Evolutionary conservation across 1,284 basidiomycete genomes (phyloP).

Genomic region (Cutaneotrichosporon cutaneum): DNA sequence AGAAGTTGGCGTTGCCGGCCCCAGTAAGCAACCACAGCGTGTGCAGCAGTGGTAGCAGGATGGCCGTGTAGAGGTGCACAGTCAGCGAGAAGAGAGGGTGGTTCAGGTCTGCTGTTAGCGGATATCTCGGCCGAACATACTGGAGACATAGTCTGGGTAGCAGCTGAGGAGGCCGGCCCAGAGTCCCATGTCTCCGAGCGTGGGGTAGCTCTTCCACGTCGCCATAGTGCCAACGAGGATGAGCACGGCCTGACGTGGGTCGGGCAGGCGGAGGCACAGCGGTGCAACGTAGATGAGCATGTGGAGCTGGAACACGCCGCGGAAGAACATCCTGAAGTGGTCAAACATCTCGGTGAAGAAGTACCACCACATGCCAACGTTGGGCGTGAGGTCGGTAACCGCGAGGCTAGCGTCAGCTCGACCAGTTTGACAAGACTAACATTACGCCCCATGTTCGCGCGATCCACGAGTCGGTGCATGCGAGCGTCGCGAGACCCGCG

Average conservation of each 20-base stretch:
- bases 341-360: conserved; percentile 99
- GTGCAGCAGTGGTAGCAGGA: conserved; percentile 87
- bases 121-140: background rate
- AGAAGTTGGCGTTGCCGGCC: conserved; percentile 97
- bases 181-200: conserved; percentile 80
- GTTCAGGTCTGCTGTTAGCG: conserved; percentile 65
- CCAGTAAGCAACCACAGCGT: conserved; percentile 88
- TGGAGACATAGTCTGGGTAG: conserved; percentile 66
- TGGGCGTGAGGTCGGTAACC: conserved; percentile 85
- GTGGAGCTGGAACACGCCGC: conserved; percentile 94
- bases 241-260: conserved; percentile 77
- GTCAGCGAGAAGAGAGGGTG: conserved; percentile 83
- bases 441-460: conserved; percentile 76
- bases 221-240: conserved; percentile 74
- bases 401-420: conserved; percentile 57
- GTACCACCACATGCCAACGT: conserved; percentile 96
- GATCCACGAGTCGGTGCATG: conserved; percentile 60
- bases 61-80: conserved; percentile 77
- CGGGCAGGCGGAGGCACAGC: conserved; percentile 83
- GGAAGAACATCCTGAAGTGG: conserved; percentile 92
- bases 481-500: conserved; percentile 11
- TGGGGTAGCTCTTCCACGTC: conserved; percentile 90
- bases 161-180: conserved; percentile 76
- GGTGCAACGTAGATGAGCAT: conserved; percentile 80
- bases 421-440: conserved; percentile 56